phyloP scores from a whole-genome alignment of 2,329 filamentous ascomycete genomes.

The Coniochaeta prunicola region DNA sequence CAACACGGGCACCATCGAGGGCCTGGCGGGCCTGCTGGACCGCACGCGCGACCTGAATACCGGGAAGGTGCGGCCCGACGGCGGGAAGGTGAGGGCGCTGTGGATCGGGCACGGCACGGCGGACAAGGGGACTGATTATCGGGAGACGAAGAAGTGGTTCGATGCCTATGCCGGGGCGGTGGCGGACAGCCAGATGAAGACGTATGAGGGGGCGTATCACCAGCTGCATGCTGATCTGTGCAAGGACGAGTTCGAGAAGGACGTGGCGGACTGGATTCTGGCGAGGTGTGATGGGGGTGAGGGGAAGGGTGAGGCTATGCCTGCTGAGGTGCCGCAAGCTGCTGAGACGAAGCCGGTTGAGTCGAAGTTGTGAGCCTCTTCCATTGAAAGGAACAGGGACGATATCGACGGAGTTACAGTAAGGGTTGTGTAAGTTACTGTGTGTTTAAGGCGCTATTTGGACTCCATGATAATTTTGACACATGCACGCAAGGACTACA shows the following conservation, averaged over 20 bases:
- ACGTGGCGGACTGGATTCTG: constrained; percentile 62
- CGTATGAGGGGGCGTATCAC: constrained; percentile 74
- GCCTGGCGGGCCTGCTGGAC: constrained; percentile 70
- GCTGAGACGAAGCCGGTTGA: not conserved
- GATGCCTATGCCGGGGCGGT: constrained; percentile 43
- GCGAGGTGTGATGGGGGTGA: constrained; percentile 23
- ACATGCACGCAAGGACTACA: not conserved
- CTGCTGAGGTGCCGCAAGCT: not conserved
- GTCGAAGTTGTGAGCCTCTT: not conserved
- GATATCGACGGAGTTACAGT: not conserved
- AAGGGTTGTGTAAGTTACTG: not conserved
- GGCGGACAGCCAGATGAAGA: constrained; percentile 62
- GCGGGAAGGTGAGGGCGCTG: constrained; percentile 47
- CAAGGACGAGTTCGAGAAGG: constrained; percentile 46
- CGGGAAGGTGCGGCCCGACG: constrained; percentile 40
- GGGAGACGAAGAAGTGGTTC: constrained; percentile 57
- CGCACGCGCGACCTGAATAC: constrained; percentile 54
- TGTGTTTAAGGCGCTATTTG: not conserved
- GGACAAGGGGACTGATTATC: constrained; percentile 62
- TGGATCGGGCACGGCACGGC: constrained; percentile 71
- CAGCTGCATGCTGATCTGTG: constrained; percentile 58
- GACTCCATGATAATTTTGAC: not conserved
- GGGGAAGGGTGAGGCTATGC: not conserved
- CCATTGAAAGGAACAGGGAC: not conserved
- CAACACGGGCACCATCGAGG: constrained; percentile 79